phyloP scores from a whole-genome alignment of 441 rosid species.

The Pelargonium hybrid region DNA sequence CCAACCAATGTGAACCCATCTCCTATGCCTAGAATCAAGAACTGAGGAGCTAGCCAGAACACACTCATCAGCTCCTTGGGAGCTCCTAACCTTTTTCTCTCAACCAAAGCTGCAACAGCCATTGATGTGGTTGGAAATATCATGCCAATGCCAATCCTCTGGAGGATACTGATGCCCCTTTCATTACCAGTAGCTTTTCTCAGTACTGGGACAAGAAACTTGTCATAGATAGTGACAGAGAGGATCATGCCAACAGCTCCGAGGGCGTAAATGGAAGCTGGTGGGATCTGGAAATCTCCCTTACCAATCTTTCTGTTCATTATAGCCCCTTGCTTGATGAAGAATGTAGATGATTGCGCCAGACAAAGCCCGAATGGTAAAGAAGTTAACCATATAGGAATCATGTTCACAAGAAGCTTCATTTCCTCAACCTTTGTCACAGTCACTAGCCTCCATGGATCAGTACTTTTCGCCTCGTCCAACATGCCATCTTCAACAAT shows the following conservation, averaged over 20 bases:
- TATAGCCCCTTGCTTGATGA: conserved; percentile 25
- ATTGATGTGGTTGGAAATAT: conserved; percentile 19
- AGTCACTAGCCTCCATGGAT: conserved; percentile 24
- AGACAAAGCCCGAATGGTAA: conserved; percentile 19
- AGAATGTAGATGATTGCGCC: conserved; percentile 25
- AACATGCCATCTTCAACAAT: conserved; percentile 16
- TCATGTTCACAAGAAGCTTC: conserved; percentile 30
- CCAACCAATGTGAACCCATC: conserved; percentile 34
- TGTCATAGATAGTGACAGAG: conserved; percentile 24
- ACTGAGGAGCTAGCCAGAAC: conserved; percentile 37
- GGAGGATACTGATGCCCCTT: conserved; percentile 31
- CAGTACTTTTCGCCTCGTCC: background rate
- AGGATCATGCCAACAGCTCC: conserved; percentile 23
- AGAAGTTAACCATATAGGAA: conserved; percentile 28
- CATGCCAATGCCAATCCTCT: conserved; percentile 31
- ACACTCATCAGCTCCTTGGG: conserved; percentile 21
- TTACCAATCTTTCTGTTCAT: conserved; percentile 21
- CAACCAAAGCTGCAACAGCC: conserved; percentile 26
- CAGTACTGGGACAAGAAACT: conserved; percentile 23
- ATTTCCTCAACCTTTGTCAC: conserved; percentile 29
- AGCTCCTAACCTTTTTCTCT: conserved; percentile 24
- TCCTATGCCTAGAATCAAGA: conserved; percentile 27
- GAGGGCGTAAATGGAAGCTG: conserved; percentile 18
- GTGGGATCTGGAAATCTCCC: conserved; percentile 18
- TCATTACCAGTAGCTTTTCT: conserved; percentile 23